Conservation (phyloP, 768 basidiomycete species). For the Mycena epipterygia region DNA sequence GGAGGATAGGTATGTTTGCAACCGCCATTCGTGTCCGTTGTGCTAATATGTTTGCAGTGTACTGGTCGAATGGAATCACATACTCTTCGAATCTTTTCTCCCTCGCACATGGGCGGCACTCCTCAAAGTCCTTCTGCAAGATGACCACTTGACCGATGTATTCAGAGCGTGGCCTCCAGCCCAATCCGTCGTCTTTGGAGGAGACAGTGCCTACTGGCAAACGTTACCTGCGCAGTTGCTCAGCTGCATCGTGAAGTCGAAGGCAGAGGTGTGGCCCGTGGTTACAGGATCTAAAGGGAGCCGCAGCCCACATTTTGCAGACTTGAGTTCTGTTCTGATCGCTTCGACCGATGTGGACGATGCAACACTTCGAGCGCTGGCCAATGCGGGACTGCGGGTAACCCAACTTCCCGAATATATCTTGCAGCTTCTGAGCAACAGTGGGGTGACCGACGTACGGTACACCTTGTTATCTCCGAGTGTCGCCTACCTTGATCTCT, state of each 20-base stretch:
- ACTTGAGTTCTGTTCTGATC: conserved; percentile 42
- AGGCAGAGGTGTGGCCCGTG: conserved; percentile 53
- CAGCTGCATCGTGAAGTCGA: conserved; percentile 39
- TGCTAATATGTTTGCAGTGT: conserved; percentile 45
- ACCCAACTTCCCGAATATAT: conserved; percentile 54
- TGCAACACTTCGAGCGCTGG: conserved; percentile 46
- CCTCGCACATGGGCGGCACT: conserved; percentile 58
- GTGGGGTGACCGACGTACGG: neutral
- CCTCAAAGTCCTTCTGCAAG: conserved; percentile 46
- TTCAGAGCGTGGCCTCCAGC: conserved; percentile 58
- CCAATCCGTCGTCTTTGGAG: conserved; percentile 47
- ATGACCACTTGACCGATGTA: conserved; percentile 41
- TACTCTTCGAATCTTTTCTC: conserved; percentile 60
- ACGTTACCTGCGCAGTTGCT: conserved; percentile 49
- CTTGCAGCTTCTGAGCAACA: conserved; percentile 38
- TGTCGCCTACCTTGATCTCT: conserved; percentile 44
- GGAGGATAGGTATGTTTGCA: conserved; percentile 55
- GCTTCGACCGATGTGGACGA: conserved; percentile 38
- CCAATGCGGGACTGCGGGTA: conserved; percentile 49
- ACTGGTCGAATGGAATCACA: conserved; percentile 61
- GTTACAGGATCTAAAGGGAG: conserved; percentile 16
- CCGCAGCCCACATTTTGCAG: conserved; percentile 27
- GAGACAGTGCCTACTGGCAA: conserved; percentile 58
- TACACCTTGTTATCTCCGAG: conserved; percentile 43
- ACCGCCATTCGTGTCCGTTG: neutral